Evolutionary conservation across 75 land plant species (phyloP).

Genomic region (Isoetes taiwanensis): DNA sequence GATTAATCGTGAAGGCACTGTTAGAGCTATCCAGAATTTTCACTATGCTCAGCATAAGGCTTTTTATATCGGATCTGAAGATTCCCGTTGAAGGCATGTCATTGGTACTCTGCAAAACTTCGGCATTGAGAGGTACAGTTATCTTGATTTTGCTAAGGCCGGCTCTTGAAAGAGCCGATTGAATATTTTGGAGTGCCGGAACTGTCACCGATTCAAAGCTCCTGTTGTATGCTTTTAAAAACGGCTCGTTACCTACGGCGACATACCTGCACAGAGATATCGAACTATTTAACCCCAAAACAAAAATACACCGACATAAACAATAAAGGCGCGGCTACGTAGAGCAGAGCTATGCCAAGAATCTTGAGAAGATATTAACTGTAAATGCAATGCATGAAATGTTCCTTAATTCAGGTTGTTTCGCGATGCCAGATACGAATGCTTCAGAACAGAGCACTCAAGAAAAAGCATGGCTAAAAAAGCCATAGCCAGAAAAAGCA

Average conservation of each 20-base stretch:
- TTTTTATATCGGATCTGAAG: constrained; percentile 35
- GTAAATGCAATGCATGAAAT: too few species aligned
- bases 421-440: too few species aligned
- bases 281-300: too few species aligned
- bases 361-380: too few species aligned
- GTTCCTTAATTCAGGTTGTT: too few species aligned
- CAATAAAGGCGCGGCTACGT: too few species aligned
- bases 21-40: constrained; percentile 23
- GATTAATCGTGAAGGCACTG: constrained; percentile 45
- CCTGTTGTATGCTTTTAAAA: constrained; percentile 45
- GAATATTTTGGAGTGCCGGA: constrained; percentile 53
- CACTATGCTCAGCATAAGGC: constrained; percentile 30
- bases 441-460: too few species aligned
- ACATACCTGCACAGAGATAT: too few species aligned
- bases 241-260: constrained; percentile 78
- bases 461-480: too few species aligned
- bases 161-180: constrained; percentile 40
- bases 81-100: constrained; percentile 48
- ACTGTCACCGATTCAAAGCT: constrained; percentile 19
- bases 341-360: too few species aligned
- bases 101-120: constrained; percentile 25
- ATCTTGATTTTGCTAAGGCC: constrained; percentile 34
- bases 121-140: constrained; percentile 61
- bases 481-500: too few species aligned
- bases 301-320: too few species aligned